These are phyloP conservation scores for Pterocarpus macrocarpus DNA, from an alignment of 306 rosid species.

Conservation along the genomic window DNA sequence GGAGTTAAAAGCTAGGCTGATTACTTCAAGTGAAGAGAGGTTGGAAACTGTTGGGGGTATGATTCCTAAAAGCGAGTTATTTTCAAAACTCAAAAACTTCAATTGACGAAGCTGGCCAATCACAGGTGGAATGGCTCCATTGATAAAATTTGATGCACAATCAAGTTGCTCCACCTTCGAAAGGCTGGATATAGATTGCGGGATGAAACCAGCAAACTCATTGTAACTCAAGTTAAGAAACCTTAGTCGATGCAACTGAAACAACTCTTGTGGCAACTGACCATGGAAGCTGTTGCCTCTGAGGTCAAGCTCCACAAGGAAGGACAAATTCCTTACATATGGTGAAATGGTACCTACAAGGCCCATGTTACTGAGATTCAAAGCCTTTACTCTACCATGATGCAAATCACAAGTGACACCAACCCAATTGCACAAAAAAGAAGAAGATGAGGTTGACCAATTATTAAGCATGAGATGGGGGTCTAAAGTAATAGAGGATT, in stretches of 20 bases:
- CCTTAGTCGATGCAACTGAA: not conserved
- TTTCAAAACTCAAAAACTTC: no score
- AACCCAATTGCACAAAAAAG: not conserved
- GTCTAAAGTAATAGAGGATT: not conserved
- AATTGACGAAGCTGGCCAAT: not conserved
- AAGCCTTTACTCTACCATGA: not conserved
- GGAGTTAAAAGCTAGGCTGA: not conserved
- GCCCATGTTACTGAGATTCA: not conserved
- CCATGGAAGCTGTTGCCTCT: not conserved
- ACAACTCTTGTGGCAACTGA: not conserved
- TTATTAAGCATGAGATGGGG: not conserved
- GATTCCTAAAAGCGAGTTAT: not conserved
- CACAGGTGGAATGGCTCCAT: not conserved
- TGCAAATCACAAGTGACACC: constrained; percentile 20
- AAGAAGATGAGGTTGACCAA: not conserved
- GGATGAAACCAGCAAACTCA: not conserved
- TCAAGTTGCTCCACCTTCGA: not conserved
- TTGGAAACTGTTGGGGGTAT: constrained; percentile 22
- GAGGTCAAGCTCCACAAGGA: constrained; percentile 22
- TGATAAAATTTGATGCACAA: not conserved
- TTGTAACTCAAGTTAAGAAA: not conserved
- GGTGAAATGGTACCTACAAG: not conserved
- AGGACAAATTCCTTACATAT: not conserved
- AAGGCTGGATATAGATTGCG: not conserved
- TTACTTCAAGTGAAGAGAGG: constrained; percentile 12